Conservation (phyloP, 805 yeast genomes). For the Suhomyces faveliae region DNA sequence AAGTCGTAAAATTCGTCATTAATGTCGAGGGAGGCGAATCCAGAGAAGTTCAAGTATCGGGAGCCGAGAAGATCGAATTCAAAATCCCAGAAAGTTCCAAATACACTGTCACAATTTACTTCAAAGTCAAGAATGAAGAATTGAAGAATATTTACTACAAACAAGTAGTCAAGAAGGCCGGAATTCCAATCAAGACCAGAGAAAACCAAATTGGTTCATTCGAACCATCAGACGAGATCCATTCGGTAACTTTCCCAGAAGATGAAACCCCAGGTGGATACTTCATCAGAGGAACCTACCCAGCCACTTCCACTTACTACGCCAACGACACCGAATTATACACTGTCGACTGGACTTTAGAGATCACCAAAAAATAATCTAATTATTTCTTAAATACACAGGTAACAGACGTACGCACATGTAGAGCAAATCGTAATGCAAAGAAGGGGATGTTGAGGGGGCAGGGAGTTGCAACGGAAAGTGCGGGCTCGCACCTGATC, state of each 20-base stretch:
- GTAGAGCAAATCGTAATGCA: neutral
- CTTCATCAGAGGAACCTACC: slow-evolving; percentile 34
- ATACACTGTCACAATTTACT: slow-evolving; percentile 32
- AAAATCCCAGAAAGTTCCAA: slow-evolving; percentile 38
- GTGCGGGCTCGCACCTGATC: neutral
- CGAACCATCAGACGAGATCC: slow-evolving; percentile 34
- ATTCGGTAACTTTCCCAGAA: slow-evolving; percentile 28
- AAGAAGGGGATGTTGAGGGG: no score
- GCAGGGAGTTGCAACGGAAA: neutral
- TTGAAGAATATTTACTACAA: slow-evolving; percentile 33
- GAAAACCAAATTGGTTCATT: slow-evolving; percentile 30
- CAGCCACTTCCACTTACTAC: slow-evolving; percentile 32
- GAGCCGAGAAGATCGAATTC: slow-evolving; percentile 26
- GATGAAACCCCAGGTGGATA: slow-evolving; percentile 42
- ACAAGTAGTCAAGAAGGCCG: slow-evolving; percentile 36
- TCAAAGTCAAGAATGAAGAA: slow-evolving; percentile 27
- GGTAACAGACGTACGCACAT: no score
- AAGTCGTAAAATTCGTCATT: slow-evolving; percentile 30
- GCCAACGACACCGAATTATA: slow-evolving; percentile 31
- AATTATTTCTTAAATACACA: neutral
- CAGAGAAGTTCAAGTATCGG: slow-evolving; percentile 26
- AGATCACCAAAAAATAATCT: slow-evolving; percentile 24
- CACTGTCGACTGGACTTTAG: slow-evolving; percentile 34
- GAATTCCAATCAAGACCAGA: slow-evolving; percentile 31
- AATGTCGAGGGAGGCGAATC: slow-evolving; percentile 29